These are phyloP conservation scores for Kernera saxatilis DNA, from an alignment of 345 rosid species.

Conservation along the genomic window DNA sequence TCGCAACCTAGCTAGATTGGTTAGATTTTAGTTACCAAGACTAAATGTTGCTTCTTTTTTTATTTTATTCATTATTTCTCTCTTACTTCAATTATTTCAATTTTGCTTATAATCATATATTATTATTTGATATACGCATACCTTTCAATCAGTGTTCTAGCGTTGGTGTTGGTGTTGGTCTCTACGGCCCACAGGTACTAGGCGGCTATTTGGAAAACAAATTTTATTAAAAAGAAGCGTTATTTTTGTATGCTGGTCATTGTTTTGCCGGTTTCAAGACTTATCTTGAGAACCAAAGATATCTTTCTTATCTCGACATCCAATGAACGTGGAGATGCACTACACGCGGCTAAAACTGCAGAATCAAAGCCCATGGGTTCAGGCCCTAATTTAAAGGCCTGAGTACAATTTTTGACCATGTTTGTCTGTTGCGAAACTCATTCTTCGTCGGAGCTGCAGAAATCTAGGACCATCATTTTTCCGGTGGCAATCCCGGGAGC, in stretches of 20 bases:
- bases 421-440: not conserved
- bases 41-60: no score
- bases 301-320: no score
- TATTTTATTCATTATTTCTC: no score
- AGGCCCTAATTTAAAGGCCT: not conserved
- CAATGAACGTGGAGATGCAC: no score
- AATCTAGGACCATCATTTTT: slow-evolving; percentile 65
- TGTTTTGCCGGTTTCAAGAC: not conserved
- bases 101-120: not conserved
- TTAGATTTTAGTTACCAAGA: not conserved
- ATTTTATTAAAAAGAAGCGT: not conserved
- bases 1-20: not conserved
- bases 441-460: slow-evolving; percentile 72
- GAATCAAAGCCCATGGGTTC: not conserved
- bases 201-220: no score
- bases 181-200: no score
- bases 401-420: not conserved
- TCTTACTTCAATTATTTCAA: no score
- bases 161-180: no score
- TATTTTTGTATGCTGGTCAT: not conserved
- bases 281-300: not conserved
- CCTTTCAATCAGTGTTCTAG: not conserved
- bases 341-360: not conserved
- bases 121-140: not conserved
- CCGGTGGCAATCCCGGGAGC: slow-evolving; percentile 15